Base-by-base conservation (phyloP, 108 stramenopile genomes). In the Cyclotella sp. region DNA sequence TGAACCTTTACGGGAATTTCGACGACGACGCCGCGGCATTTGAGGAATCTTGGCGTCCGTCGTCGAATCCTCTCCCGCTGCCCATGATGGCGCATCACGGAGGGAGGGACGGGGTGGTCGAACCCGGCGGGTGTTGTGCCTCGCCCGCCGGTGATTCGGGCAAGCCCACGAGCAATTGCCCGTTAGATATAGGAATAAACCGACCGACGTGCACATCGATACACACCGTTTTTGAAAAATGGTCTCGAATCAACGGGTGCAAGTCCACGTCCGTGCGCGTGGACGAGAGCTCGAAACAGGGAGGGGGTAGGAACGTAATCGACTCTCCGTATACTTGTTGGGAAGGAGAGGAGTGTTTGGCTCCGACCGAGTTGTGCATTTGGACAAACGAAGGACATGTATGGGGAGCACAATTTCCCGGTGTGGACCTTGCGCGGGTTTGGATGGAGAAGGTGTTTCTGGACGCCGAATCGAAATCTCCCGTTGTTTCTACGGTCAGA, bases 51-150 rank as follows among this genome's bases (percentile, higher is more conserved):
- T 27, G 3, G 14, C 58, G 13, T 3, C 15, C 18, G 8, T 26
- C n/a, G 8, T 55, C 39, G 52, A 49, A 29, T 28, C 52, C 75
- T 19, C 42, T 27, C 42, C 78, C 72, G 28, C 53, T 81, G 49
- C 72, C 79, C 43, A 43, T 74, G 41, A 68, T 81, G 72, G 55
- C 64, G 24, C 79, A 81, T 52, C 79, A 81, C n/a, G 79, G 79
- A 27, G 79, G 79, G 8, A 42, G 14, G 15, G 79, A 81, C 30
- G 43, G 72, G 22, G 79, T 81, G 19, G 79, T 81, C 0, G 29
- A 70, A 24, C 79, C 79, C 30, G 72, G 46, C 16, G 79, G 79
- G 63, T 81, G 79, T 45, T 81, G 79, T 19, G 45, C 39, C n/a
- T 54, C 64, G 9, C 24, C 24, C 8, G 30, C 39, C 21, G 34